A percentile compares a stretch with the other conserved stretches of the same genome.
phyloP scores from a whole-genome alignment of 768 basidiomycete species.

The Amanita inopinata region DNA sequence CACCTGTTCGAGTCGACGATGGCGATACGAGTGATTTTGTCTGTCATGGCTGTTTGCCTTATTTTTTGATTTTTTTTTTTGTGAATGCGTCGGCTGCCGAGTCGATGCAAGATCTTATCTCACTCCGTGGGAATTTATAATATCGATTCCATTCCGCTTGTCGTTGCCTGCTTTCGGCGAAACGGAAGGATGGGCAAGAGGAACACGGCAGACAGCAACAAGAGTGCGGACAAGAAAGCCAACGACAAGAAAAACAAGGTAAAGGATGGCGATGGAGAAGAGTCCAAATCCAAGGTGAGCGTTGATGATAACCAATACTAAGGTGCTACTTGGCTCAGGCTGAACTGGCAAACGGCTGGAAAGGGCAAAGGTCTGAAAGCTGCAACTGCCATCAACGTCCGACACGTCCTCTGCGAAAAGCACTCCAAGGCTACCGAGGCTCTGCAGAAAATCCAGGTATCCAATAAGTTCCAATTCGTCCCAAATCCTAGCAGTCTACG shows the following conservation, averaged over 20 bases:
- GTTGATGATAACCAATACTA: neutral
- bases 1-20: conserved; percentile 89
- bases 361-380: conserved; percentile 62
- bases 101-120: neutral
- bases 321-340: too few species aligned
- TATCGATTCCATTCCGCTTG: neutral
- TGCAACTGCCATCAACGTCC: conserved; percentile 76
- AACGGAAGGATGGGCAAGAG: conserved; percentile 39
- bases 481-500: neutral
- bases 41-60: conserved; percentile 45
- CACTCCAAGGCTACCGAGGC: conserved; percentile 75
- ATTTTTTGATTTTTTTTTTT: neutral
- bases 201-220: conserved; percentile 19
- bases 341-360: too few species aligned
- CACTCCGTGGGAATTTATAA: neutral
- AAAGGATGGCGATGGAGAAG: conserved; percentile 29
- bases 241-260: conserved; percentile 35
- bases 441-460: conserved; percentile 67
- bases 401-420: conserved; percentile 85
- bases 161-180: neutral
- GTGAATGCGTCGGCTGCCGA: neutral
- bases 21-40: conserved; percentile 97
- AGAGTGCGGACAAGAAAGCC: conserved; percentile 23
- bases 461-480: too few species aligned
- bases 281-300: conserved; percentile 25